Percentiles rank a stretch among this genome's conserved stretches.
Evolutionary conservation across 2,329 filamentous ascomycete genomes (phyloP).

Genomic region (Fusarium cicatricum): DNA sequence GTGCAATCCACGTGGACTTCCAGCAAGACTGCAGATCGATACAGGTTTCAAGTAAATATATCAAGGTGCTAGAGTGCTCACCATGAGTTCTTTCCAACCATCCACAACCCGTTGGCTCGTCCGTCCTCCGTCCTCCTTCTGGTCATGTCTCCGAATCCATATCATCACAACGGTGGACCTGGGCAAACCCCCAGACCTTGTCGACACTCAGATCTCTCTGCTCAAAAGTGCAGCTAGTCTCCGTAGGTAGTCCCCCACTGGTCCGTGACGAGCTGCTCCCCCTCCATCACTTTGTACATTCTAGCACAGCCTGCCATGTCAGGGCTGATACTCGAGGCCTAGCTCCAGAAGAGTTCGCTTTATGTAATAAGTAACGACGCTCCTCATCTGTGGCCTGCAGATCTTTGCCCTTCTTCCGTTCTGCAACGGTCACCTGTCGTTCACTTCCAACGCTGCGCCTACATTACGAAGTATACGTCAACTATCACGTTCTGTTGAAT

Average conservation of each 20-base stretch:
- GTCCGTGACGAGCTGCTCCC: background rate
- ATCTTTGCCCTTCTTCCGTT: slow-evolving; percentile 22
- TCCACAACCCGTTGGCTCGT: no score
- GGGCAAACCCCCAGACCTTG: background rate
- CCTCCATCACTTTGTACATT: background rate
- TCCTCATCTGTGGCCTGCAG: slow-evolving; percentile 13
- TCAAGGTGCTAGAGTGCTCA: background rate
- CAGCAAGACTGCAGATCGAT: background rate
- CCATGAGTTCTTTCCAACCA: no score
- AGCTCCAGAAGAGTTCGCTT: background rate
- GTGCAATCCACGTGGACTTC: no score
- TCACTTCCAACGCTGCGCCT: background rate
- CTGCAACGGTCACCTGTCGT: background rate
- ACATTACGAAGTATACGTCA: background rate
- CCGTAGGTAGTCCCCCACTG: background rate
- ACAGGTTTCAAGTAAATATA: background rate
- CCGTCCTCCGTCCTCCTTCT: background rate
- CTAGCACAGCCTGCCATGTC: background rate
- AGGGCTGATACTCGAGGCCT: no score
- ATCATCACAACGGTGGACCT: slow-evolving; percentile 4
- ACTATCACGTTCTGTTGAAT: slow-evolving; percentile 2
- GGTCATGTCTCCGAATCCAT: slow-evolving; percentile 1
- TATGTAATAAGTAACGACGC: background rate
- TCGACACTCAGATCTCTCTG: slow-evolving; percentile 1
- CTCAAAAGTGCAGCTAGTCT: slow-evolving; percentile 1